phyloP scores from a whole-genome alignment of 352 stramenopile species.

The Phytophthora sojae region DNA sequence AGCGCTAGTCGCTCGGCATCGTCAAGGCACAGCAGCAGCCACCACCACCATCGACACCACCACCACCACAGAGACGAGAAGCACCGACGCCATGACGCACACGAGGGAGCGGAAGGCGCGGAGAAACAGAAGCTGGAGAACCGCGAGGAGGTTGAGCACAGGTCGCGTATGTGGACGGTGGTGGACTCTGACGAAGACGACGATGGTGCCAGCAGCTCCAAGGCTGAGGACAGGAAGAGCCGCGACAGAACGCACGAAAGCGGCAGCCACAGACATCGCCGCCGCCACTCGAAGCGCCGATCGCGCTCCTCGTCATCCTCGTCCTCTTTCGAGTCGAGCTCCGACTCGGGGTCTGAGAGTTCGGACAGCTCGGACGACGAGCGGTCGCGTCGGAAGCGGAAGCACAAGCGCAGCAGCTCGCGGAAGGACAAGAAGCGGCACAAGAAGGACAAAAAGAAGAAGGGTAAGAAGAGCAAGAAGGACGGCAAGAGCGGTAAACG shows the following conservation, averaged over 20 bases:
- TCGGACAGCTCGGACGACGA: constrained; percentile 53
- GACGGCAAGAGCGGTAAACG: constrained; percentile 36
- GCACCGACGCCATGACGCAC: not conserved
- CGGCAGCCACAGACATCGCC: constrained; percentile 12
- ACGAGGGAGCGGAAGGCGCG: not conserved
- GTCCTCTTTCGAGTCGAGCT: constrained; percentile 27
- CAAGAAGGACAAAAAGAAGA: constrained; percentile 36
- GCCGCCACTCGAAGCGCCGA: constrained; percentile 28
- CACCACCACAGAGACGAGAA: constrained; percentile 17
- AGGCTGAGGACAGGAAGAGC: constrained; percentile 5
- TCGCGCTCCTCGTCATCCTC: constrained; percentile 38
- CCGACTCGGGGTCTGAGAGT: constrained; percentile 38
- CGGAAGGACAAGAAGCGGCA: constrained; percentile 45
- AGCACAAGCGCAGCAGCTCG: constrained; percentile 36
- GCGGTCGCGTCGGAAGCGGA: constrained; percentile 25
- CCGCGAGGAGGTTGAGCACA: constrained; percentile 44
- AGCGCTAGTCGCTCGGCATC: constrained; percentile 37
- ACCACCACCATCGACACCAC: constrained; percentile 7
- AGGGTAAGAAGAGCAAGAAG: constrained; percentile 39
- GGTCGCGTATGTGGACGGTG: constrained; percentile 56
- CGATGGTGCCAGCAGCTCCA: not conserved
- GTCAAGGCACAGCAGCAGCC: constrained; percentile 7
- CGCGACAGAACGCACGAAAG: constrained; percentile 2
- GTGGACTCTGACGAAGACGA: constrained; percentile 48
- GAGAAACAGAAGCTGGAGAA: constrained; percentile 44